These are phyloP conservation scores for Lactarius indigo DNA, from an alignment of 768 basidiomycete genomes.

Conservation along the genomic window DNA sequence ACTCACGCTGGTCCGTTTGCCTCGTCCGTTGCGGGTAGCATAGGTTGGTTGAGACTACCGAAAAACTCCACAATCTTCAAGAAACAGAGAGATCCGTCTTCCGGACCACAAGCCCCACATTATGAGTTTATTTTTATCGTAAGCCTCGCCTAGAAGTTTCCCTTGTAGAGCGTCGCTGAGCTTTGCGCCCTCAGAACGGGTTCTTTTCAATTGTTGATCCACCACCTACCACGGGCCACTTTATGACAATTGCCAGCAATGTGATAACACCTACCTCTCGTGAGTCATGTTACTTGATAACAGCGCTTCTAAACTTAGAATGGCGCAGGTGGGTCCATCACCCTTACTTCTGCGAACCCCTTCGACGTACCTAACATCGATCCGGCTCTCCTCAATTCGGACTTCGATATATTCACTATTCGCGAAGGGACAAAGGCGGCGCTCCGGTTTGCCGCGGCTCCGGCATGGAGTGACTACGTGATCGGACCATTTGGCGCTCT, in stretches of 20 bases:
- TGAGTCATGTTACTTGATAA: neutral
- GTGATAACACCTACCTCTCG: conserved; percentile 28
- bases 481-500: neutral
- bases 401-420: conserved; percentile 13
- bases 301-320: neutral
- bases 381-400: conserved; percentile 19
- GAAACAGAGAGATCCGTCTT: conserved; percentile 15
- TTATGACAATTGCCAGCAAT: conserved; percentile 20
- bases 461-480: conserved; percentile 7
- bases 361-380: conserved; percentile 31
- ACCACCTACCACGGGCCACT: conserved; percentile 25
- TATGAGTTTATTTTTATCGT: conserved; percentile 18
- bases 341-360: conserved; percentile 28
- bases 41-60: conserved; percentile 17
- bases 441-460: neutral
- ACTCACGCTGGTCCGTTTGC: conserved; percentile 15
- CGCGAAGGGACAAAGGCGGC: conserved; percentile 2
- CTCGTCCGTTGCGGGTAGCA: neutral
- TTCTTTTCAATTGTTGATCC: conserved; percentile 8
- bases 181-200: conserved; percentile 1
- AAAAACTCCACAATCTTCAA: conserved; percentile 12
- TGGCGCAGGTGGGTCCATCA: conserved; percentile 27
- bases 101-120: conserved; percentile 23
- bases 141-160: neutral
- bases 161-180: neutral